phyloP scores from a whole-genome alignment of 129 eudicot species.

The Chrysanthemum makinoi region DNA sequence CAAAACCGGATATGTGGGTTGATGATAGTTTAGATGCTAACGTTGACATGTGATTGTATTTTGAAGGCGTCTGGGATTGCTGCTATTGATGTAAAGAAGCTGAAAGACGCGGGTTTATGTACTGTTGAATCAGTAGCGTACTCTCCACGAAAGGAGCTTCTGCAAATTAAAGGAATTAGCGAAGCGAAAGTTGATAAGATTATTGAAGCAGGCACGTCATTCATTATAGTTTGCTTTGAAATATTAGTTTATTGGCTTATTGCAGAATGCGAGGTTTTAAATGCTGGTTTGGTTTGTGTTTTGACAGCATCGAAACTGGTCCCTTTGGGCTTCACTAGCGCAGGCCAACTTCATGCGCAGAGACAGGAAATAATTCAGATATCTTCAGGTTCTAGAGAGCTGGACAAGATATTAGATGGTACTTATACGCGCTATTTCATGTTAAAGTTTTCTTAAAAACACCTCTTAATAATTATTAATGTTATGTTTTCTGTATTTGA shows the following conservation, averaged over 20 bases:
- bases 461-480: background rate
- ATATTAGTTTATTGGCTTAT: background rate
- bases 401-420: slow-evolving; percentile 92
- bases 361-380: slow-evolving; percentile 89
- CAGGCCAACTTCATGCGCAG: slow-evolving; percentile 82
- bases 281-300: slow-evolving; percentile 1
- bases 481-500: background rate
- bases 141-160: slow-evolving; percentile 92
- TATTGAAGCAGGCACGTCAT: slow-evolving; percentile 77
- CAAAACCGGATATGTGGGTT: slow-evolving; percentile 1
- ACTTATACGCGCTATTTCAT: background rate
- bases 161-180: slow-evolving; percentile 93
- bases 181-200: slow-evolving; percentile 99
- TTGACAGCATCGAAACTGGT: slow-evolving; percentile 83
- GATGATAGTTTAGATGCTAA: slow-evolving; percentile 21
- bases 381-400: slow-evolving; percentile 90
- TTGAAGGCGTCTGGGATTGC: slow-evolving; percentile 84
- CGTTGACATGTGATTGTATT: slow-evolving; percentile 6
- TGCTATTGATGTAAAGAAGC: slow-evolving; percentile 83
- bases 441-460: background rate
- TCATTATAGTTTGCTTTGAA: background rate
- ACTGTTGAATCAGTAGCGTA: slow-evolving; percentile 96
- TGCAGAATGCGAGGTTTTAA: background rate
- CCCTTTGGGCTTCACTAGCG: slow-evolving; percentile 96
- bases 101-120: slow-evolving; percentile 93